A percentile compares a stretch with the other conserved stretches of the same genome.
phyloP scores from a whole-genome alignment of 129 eudicot species.

The Helianthus tuberosus region DNA sequence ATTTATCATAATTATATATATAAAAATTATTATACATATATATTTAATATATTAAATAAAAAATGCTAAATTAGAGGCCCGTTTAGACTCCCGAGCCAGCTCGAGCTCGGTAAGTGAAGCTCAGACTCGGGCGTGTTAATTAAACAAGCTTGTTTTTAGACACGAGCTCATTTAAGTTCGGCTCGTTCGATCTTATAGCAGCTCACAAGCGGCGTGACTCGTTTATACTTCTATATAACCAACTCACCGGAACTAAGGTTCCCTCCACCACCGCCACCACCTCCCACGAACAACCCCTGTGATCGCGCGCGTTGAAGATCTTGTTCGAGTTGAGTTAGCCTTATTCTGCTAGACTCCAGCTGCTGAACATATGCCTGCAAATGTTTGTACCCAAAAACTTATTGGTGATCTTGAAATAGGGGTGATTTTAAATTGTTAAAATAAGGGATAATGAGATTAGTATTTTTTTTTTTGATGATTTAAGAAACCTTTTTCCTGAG shows the following conservation, averaged over 20 bases:
- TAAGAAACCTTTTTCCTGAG: constrained; percentile 80
- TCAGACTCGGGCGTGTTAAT: too few relatives aligned
- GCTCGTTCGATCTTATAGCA: too few relatives aligned
- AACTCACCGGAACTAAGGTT: constrained; percentile 77
- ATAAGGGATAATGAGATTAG: neutral
- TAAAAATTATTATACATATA: too few relatives aligned
- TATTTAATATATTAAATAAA: too few relatives aligned
- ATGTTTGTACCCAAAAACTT: neutral
- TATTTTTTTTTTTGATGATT: neutral
- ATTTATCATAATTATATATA: too few relatives aligned
- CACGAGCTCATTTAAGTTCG: too few relatives aligned
- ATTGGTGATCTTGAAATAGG: neutral
- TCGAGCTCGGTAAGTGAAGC: too few relatives aligned
- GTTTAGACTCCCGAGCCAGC: too few relatives aligned
- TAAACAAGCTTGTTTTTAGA: too few relatives aligned
- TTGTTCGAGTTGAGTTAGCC: constrained; percentile 89
- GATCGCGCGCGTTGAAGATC: constrained; percentile 86
- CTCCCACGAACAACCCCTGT: constrained; percentile 84
- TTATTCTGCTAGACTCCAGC: constrained; percentile 83
- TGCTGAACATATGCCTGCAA: constrained; percentile 92
- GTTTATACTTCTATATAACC: too few relatives aligned
- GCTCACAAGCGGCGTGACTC: too few relatives aligned
- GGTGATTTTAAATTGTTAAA: neutral
- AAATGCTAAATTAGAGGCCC: too few relatives aligned
- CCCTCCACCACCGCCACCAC: constrained; percentile 48